phyloP scores from a whole-genome alignment of 106 monocot genomes.

The Acorus gramineus region DNA sequence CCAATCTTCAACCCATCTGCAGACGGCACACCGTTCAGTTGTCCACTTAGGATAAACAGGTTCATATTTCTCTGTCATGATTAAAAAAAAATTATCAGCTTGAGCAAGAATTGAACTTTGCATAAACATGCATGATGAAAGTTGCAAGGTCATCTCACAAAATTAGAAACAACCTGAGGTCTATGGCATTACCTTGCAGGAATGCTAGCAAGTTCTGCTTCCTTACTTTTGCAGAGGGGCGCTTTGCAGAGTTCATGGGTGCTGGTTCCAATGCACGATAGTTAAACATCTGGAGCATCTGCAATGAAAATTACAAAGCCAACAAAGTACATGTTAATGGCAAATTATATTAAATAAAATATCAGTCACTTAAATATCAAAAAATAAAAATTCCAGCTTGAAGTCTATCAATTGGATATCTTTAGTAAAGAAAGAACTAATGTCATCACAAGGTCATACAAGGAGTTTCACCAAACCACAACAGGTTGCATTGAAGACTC shows the following conservation, averaged over 20 bases:
- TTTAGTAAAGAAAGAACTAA: too few species aligned
- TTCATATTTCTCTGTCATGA: constrained; percentile 53
- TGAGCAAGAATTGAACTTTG: background rate
- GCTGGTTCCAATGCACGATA: constrained; percentile 15
- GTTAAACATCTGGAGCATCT: constrained; percentile 43
- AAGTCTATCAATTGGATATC: too few species aligned
- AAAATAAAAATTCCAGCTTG: background rate
- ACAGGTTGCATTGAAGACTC: too few species aligned
- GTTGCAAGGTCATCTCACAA: too few species aligned
- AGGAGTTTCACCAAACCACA: too few species aligned
- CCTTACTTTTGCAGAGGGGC: constrained; percentile 35
- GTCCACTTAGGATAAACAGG: constrained; percentile 91
- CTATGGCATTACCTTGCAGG: constrained; percentile 45
- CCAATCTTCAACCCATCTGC: constrained; percentile 99
- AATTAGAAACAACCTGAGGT: too few species aligned
- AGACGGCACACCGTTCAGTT: constrained; percentile 93
- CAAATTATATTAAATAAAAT: too few species aligned
- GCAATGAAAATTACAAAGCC: too few species aligned
- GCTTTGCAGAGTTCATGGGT: constrained; percentile 34
- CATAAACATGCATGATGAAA: too few species aligned
- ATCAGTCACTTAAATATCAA: background rate
- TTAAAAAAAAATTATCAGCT: constrained; percentile 4
- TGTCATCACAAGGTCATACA: too few species aligned
- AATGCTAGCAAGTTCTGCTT: constrained; percentile 49
- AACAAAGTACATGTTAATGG: too few species aligned